Percentiles rank a stretch among this genome's conserved stretches.
Conservation (phyloP, 768 basidiomycete genomes). For the Leccinum variicolor region DNA sequence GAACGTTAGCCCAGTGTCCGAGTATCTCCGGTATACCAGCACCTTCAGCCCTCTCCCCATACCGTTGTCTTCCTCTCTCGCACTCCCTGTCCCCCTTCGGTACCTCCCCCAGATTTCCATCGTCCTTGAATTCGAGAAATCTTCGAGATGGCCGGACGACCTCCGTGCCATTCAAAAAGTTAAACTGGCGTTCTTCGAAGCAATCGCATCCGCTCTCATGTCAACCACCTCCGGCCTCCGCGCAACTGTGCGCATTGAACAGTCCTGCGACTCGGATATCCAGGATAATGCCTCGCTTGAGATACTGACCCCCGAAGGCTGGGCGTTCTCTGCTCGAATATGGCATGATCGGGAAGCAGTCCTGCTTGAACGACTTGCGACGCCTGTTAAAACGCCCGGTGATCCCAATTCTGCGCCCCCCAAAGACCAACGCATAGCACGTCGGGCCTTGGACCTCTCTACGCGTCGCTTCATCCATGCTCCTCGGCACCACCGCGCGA, state of each 20-base stretch:
- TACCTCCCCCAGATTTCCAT: conserved; percentile 71
- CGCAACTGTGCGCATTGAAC: conserved; percentile 58
- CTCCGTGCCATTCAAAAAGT: conserved; percentile 88
- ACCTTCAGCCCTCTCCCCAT: conserved; percentile 79
- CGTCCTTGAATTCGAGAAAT: conserved; percentile 88
- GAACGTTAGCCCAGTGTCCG: conserved; percentile 71
- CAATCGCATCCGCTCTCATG: conserved; percentile 67
- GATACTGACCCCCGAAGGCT: conserved; percentile 75
- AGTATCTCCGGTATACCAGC: conserved; percentile 78
- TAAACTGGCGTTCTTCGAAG: conserved; percentile 90
- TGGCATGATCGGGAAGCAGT: conserved; percentile 85
- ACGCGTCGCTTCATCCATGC: conserved; percentile 71
- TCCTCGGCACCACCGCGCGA: conserved; percentile 82
- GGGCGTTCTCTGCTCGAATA: conserved; percentile 81
- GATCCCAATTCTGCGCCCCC: conserved; percentile 8
- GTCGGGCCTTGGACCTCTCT: conserved; percentile 58
- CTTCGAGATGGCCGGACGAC: conserved; percentile 93
- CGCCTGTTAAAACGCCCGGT: conserved; percentile 33
- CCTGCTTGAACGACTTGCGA: conserved; percentile 68
- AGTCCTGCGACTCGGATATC: conserved; percentile 49
- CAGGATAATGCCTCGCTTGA: conserved; percentile 73
- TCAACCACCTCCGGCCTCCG: conserved; percentile 44
- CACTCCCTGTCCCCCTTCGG: conserved; percentile 56
- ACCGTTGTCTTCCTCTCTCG: conserved; percentile 46
- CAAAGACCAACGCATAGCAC: conserved; percentile 51